Evolutionary conservation across 2,329 filamentous ascomycete genomes (phyloP).

Genomic region (Mollisiaceae sp.): DNA sequence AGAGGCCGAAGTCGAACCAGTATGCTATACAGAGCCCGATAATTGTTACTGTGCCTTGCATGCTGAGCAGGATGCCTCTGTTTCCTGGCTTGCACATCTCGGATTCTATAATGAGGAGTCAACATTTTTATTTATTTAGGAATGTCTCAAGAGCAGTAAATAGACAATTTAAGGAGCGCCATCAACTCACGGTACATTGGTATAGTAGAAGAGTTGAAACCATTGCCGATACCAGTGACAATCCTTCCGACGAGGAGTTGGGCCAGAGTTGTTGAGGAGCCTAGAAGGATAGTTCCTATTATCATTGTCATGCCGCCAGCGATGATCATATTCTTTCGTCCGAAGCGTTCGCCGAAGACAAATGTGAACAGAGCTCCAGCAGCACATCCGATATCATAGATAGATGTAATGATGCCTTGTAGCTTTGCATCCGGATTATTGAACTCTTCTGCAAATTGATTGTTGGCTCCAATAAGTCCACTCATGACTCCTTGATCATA

Average conservation of each 20-base stretch:
- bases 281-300: slow-evolving; percentile 49
- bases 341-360: slow-evolving; percentile 48
- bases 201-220: slow-evolving; percentile 23
- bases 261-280: slow-evolving; percentile 45
- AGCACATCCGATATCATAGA: slow-evolving; percentile 46
- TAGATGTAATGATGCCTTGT: slow-evolving; percentile 45
- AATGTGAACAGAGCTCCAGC: slow-evolving; percentile 41
- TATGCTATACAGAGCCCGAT: slow-evolving; percentile 53
- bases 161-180: too few relatives aligned
- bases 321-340: slow-evolving; percentile 50
- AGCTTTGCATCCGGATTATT: slow-evolving; percentile 45
- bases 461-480: slow-evolving; percentile 46
- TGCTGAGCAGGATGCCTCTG: slow-evolving; percentile 52
- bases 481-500: slow-evolving; percentile 45
- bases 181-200: background rate
- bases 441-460: slow-evolving; percentile 48
- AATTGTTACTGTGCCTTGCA: slow-evolving; percentile 52
- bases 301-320: slow-evolving; percentile 50
- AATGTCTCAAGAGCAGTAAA: too few relatives aligned
- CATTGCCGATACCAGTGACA: slow-evolving; percentile 51
- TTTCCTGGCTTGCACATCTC: slow-evolving; percentile 40
- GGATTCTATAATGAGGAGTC: slow-evolving; percentile 13
- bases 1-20: slow-evolving; percentile 48
- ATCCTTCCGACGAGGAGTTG: slow-evolving; percentile 54
- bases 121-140: background rate